Conservation (phyloP, 345 rosid genomes). For the Mercurialis annua region DNA sequence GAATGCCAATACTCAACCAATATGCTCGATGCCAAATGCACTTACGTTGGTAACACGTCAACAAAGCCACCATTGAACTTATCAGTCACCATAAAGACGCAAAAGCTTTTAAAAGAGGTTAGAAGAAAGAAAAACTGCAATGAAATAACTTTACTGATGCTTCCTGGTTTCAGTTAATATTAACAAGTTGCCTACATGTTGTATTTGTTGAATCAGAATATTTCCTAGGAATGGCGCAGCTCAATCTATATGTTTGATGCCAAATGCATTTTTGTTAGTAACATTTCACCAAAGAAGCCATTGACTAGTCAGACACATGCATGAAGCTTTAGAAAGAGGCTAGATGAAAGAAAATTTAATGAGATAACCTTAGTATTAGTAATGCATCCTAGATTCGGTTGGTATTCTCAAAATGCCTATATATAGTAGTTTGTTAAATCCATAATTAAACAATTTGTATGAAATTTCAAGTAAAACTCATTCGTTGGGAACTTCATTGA, state of each 20-base stretch:
- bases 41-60: background rate
- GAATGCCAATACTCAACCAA: background rate
- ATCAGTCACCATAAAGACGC: background rate
- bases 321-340: background rate
- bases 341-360: too few relatives aligned
- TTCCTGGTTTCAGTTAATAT: background rate
- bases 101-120: background rate
- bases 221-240: too few relatives aligned
- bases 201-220: background rate
- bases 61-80: background rate
- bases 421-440: background rate
- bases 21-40: background rate
- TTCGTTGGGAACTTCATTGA: too few relatives aligned
- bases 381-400: background rate
- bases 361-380: background rate
- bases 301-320: too few relatives aligned
- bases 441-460: background rate
- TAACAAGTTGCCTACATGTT: background rate
- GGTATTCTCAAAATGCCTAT: too few relatives aligned
- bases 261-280: too few relatives aligned
- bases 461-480: conserved; percentile 1
- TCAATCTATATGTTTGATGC: too few relatives aligned
- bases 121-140: background rate
- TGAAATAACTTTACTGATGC: background rate
- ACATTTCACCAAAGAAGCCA: too few relatives aligned